phyloP scores from a whole-genome alignment of 495 filamentous ascomycete genomes.

The Tetracladium setigerum region DNA sequence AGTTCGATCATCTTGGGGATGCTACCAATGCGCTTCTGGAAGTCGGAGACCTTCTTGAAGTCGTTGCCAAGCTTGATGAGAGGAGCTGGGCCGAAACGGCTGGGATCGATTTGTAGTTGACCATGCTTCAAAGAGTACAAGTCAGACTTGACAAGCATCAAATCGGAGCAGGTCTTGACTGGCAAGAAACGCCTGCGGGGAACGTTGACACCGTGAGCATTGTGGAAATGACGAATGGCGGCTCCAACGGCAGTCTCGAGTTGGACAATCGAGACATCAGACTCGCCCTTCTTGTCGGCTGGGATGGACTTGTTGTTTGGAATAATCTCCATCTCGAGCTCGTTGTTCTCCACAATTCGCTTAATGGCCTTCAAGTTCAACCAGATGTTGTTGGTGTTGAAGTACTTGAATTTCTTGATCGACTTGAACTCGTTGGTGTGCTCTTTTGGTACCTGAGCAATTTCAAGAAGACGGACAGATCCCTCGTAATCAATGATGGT shows the following conservation, averaged over 20 bases:
- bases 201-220: constrained; percentile 98
- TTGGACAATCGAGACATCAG: constrained; percentile 94
- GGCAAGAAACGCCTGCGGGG: constrained; percentile 96
- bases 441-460: constrained; percentile 99
- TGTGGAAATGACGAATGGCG: constrained; percentile 97
- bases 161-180: constrained; percentile 99
- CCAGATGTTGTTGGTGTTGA: constrained; percentile 99
- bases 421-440: constrained; percentile 99
- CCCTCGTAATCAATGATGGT: constrained; percentile 99
- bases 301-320: constrained; percentile 98
- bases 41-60: constrained; percentile 99
- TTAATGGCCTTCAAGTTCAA: constrained; percentile 96
- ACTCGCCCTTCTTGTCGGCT: constrained; percentile 98
- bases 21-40: constrained; percentile 93
- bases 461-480: constrained; percentile 91
- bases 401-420: constrained; percentile 99
- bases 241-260: constrained; percentile 98
- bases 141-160: constrained; percentile 99
- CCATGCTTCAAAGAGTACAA: constrained; percentile 99
- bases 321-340: constrained; percentile 99
- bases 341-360: constrained; percentile 96
- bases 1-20: constrained; percentile 98
- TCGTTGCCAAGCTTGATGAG: constrained; percentile 98
- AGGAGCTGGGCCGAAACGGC: constrained; percentile 94
- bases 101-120: constrained; percentile 90